Evolutionary conservation across 2,329 filamentous ascomycete species (phyloP), one percentile per base, ranked within the genome.

Genomic region (Aspergillus oerlinghausenensis): DNA sequence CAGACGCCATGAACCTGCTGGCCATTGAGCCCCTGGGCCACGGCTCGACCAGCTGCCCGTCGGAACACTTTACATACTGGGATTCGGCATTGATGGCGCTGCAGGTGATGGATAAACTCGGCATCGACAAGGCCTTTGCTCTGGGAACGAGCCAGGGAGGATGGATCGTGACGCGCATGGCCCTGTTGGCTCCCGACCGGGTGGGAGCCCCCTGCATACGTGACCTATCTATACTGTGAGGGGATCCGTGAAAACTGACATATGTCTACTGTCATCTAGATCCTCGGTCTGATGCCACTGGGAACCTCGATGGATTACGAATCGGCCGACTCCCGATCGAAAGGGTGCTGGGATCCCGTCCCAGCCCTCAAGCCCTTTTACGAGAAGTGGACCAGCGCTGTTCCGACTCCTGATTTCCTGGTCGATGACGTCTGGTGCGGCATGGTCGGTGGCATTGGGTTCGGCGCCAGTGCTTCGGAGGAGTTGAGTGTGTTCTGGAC

Each of bases 1-100:
- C 68, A 0, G 66, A 68, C 4, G 62, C 64, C 2, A 73, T 79
- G 67, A 83, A 83, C 57, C 68, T 83, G 6, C 60, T 83, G n/a
- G 78, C 80, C 14, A 80, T 83, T 56, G 81, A 83, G 65, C 73
- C 78, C 4, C 73, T 83, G 10, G 81, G 81, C 23, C 80, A 83
- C 63, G 80, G 81, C 3, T 66, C 77, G 55, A 83, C 80, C 4
- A 69, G 75, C 9, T 74, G 75, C 5, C 67, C 70, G 23, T 60
- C 65, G 3, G 75, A 79, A 56, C 73, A 80, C 49, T 83, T 75
- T 63, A 83, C 80, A 5, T 83, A 83, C 64, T 83, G 81, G 81
- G 80, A 82, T 62, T 76, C 79, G 0, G 79, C 79, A 1, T 72
- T 76, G 54, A 81, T 85, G 79, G 77, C 78, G 10, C 52, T 75